Percentiles rank a stretch among this genome's conserved stretches.
These are phyloP conservation scores for Fusarium sp. DNA, from an alignment of 2,329 filamentous ascomycete genomes.

Conservation along the genomic window DNA sequence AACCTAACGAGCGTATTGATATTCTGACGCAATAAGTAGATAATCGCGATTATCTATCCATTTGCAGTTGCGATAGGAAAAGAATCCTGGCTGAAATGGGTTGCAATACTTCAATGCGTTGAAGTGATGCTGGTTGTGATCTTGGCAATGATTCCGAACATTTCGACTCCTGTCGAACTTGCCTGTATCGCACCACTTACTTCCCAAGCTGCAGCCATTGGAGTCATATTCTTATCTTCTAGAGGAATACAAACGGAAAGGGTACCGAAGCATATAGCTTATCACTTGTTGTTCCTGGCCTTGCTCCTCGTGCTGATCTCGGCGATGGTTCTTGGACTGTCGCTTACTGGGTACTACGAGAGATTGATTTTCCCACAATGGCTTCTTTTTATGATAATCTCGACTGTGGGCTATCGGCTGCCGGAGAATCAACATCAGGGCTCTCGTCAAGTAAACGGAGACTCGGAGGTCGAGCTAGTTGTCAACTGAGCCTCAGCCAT, in stretches of 20 bases:
- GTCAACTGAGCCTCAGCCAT: no score
- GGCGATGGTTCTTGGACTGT: no score
- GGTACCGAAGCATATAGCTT: neutral
- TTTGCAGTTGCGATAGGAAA: neutral
- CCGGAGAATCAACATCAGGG: neutral
- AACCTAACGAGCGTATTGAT: neutral
- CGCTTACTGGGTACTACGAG: neutral
- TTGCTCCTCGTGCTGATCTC: no score
- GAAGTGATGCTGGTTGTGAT: neutral
- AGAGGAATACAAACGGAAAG: neutral
- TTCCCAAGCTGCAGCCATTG: neutral
- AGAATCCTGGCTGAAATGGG: neutral
- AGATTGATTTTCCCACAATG: neutral
- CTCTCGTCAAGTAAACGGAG: neutral
- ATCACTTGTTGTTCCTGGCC: neutral
- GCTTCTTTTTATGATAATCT: neutral
- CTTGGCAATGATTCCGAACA: neutral
- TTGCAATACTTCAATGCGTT: neutral
- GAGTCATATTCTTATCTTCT: neutral
- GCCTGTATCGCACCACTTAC: neutral
- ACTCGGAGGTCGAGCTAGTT: neutral
- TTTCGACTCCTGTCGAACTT: neutral
- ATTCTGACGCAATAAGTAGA: neutral
- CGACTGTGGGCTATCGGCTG: neutral
- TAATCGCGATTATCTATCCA: neutral